Conservation (phyloP, 108 stramenopile species). For the Nitzschia sp. region DNA sequence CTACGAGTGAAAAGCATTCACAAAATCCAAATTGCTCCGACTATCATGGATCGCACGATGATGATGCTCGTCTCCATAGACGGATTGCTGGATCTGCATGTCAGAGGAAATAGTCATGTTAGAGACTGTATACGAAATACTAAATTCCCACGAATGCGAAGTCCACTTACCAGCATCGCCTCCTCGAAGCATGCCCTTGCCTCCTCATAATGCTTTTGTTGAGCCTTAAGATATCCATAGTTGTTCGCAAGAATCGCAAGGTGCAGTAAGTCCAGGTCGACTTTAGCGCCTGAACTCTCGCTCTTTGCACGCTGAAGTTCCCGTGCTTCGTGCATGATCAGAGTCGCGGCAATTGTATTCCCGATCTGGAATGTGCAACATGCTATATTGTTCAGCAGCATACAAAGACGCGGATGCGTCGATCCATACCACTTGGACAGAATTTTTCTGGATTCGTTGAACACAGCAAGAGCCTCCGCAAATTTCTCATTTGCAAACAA, state of each 20-base stretch:
- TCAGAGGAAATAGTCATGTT: not conserved
- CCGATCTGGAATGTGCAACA: conserved; percentile 39
- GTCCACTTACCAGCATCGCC: conserved; percentile 37
- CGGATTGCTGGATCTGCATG: conserved; percentile 42
- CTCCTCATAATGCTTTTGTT: conserved; percentile 36
- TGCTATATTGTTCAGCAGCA: conserved; percentile 45
- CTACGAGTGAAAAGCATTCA: conserved; percentile 42
- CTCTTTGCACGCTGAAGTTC: conserved; percentile 6
- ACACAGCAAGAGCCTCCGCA: conserved; percentile 26
- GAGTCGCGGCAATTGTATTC: conserved; percentile 14
- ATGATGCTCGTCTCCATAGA: conserved; percentile 23
- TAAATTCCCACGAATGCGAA: not conserved
- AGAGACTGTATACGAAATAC: not conserved
- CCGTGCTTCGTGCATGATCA: conserved; percentile 29
- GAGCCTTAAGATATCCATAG: conserved; percentile 36
- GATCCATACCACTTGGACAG: not conserved
- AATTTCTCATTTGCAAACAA: conserved; percentile 33
- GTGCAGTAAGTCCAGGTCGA: conserved; percentile 41
- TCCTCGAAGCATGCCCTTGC: conserved; percentile 43
- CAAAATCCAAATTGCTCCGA: conserved; percentile 40
- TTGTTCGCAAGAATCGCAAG: conserved; percentile 36
- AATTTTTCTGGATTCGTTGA: conserved; percentile 33
- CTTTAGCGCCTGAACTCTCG: not conserved
- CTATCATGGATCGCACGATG: conserved; percentile 45
- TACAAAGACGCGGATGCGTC: conserved; percentile 14